These are phyloP conservation scores for Rhodomyrtus psidioides DNA, from an alignment of 441 rosid species.

Conservation along the genomic window DNA sequence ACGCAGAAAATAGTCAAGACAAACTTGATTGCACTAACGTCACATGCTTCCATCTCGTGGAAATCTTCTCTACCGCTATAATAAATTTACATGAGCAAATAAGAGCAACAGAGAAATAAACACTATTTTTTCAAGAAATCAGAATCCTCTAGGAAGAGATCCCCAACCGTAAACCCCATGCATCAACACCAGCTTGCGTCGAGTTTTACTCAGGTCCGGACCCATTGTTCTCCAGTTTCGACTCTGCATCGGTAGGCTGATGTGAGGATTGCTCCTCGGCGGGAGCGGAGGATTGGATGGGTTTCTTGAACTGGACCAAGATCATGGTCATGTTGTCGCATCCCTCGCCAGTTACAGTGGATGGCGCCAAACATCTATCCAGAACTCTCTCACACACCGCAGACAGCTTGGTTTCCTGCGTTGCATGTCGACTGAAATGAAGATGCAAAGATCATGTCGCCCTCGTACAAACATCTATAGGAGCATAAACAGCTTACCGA, in stretches of 20 bases:
- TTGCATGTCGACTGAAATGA: not conserved
- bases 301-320: slow-evolving; percentile 85
- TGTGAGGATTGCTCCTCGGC: slow-evolving; percentile 26
- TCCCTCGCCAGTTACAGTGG: slow-evolving; percentile 82
- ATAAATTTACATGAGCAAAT: not conserved
- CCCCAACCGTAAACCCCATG: not conserved
- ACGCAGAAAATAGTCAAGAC: not conserved
- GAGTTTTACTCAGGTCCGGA: not conserved
- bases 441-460: not conserved
- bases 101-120: not conserved
- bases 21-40: not conserved
- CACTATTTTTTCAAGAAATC: not conserved
- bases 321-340: slow-evolving; percentile 99
- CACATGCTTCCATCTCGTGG: not conserved
- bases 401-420: slow-evolving; percentile 90
- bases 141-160: not conserved
- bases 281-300: slow-evolving; percentile 21
- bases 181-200: not conserved
- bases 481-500: slow-evolving; percentile 30
- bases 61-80: not conserved
- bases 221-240: slow-evolving; percentile 8
- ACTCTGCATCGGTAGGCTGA: slow-evolving; percentile 15
- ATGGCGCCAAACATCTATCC: slow-evolving; percentile 88
- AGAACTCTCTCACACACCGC: slow-evolving; percentile 80
- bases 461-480: not conserved